Conservation (phyloP, 2,329 filamentous ascomycete species). For the Karstenula rhodostoma region DNA sequence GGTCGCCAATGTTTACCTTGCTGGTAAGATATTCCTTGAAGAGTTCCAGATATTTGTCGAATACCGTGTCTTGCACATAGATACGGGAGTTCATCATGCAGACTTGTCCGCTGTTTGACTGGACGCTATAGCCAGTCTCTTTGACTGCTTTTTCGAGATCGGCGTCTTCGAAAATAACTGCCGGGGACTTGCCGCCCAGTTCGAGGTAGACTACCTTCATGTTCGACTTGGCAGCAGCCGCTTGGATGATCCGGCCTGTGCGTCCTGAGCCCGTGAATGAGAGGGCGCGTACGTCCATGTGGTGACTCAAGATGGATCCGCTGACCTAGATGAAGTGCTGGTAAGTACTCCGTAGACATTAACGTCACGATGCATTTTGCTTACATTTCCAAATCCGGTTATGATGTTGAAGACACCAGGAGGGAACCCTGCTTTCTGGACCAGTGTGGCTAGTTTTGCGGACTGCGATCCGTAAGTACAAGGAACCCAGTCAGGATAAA, state of each 20-base stretch:
- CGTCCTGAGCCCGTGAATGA: constrained; percentile 86
- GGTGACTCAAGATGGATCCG: constrained; percentile 78
- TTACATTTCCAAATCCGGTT: constrained; percentile 76
- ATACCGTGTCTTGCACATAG: constrained; percentile 64
- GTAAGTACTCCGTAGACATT: background rate
- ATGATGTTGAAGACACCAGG: constrained; percentile 82
- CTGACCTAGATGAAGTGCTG: constrained; percentile 52
- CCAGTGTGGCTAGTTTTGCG: constrained; percentile 82
- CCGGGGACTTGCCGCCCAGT: constrained; percentile 87
- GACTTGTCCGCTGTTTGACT: constrained; percentile 65
- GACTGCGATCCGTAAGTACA: constrained; percentile 70
- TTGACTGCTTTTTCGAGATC: constrained; percentile 77
- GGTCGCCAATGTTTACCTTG: constrained; percentile 58
- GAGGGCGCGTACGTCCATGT: constrained; percentile 82
- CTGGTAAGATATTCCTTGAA: constrained; percentile 47
- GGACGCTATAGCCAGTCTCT: constrained; percentile 58
- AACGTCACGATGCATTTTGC: background rate
- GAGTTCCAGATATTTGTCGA: constrained; percentile 54
- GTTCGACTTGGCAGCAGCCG: constrained; percentile 75
- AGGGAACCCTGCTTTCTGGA: constrained; percentile 80
- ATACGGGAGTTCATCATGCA: constrained; percentile 68
- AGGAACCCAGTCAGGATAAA: constrained; percentile 66
- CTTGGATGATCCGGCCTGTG: constrained; percentile 84
- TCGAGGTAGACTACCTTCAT: constrained; percentile 89
- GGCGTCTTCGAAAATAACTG: constrained; percentile 80